A percentile compares a stretch with the other conserved stretches of the same genome.
phyloP scores from a whole-genome alignment of 1,139 yeast species.

The Kodamaea suecica region DNA sequence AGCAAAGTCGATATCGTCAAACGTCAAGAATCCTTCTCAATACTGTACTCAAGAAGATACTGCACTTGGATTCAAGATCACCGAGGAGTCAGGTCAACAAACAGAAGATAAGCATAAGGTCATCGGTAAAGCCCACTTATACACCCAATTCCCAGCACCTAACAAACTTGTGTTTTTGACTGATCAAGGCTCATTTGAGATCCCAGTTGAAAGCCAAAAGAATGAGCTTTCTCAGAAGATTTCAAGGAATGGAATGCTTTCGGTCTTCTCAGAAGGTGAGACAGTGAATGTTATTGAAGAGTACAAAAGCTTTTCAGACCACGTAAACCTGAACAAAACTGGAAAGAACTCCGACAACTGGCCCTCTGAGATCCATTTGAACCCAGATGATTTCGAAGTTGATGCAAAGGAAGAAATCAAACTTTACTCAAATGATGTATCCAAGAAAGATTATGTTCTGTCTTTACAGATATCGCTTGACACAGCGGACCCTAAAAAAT shows the following conservation, averaged over 20 bases:
- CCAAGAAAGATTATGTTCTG: slow-evolving; percentile 15
- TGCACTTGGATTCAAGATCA: slow-evolving; percentile 28
- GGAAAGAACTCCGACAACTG: slow-evolving; percentile 1
- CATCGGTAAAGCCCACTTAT: slow-evolving; percentile 17
- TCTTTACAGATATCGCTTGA: slow-evolving; percentile 10
- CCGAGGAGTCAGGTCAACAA: slow-evolving; percentile 29
- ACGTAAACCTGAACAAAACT: slow-evolving; percentile 5
- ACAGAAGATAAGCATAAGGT: slow-evolving; percentile 25
- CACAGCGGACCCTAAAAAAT: slow-evolving; percentile 25
- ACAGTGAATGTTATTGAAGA: slow-evolving; percentile 16
- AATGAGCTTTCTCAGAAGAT: slow-evolving; percentile 23
- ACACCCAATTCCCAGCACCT: slow-evolving; percentile 17
- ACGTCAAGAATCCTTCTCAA: slow-evolving; percentile 13
- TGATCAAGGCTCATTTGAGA: slow-evolving; percentile 6
- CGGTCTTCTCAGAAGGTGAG: slow-evolving; percentile 11
- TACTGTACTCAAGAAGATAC: slow-evolving; percentile 24
- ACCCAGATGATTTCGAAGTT: slow-evolving; percentile 14
- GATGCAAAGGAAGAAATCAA: slow-evolving; percentile 11
- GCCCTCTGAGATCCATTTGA: slow-evolving; percentile 12
- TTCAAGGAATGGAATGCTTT: slow-evolving; percentile 27
- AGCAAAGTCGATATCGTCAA: no score
- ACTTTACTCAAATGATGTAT: slow-evolving; percentile 4
- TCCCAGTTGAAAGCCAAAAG: slow-evolving; percentile 9
- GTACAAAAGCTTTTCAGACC: slow-evolving; percentile 13
- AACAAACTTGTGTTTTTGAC: slow-evolving; percentile 19